phyloP scores from a whole-genome alignment of 2,329 filamentous ascomycete genomes.

The Leptographium lundbergii region DNA sequence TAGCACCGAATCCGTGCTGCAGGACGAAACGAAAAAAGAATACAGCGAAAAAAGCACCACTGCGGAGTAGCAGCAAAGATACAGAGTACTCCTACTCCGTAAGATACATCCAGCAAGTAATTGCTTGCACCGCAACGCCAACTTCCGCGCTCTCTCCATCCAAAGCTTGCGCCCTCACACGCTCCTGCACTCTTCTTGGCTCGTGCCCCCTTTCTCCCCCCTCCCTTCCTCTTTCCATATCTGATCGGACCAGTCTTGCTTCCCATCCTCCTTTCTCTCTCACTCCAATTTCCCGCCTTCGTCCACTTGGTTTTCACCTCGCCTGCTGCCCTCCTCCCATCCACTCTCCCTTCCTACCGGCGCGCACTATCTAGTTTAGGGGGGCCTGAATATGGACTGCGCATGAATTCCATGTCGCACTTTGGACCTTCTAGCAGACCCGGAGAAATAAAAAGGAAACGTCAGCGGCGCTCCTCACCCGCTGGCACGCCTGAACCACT shows the following conservation, averaged over 20 bases:
- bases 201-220: neutral
- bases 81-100: neutral
- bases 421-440: neutral
- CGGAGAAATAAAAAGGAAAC: neutral
- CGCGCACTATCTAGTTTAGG: neutral
- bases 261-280: neutral
- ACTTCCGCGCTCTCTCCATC: neutral
- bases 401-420: slow-evolving; percentile 7
- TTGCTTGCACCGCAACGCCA: neutral
- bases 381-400: slow-evolving; percentile 2
- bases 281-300: neutral
- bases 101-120: neutral
- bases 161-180: neutral
- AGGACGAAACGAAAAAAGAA: neutral
- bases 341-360: neutral
- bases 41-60: neutral
- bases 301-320: neutral
- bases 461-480: neutral
- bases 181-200: neutral
- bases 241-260: neutral
- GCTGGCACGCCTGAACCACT: neutral
- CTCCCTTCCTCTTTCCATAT: neutral
- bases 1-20: neutral
- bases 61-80: neutral
- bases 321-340: neutral